Evolutionary conservation across 1,139 yeast genomes (phyloP).

Genomic region (Citeromyces siamensis): DNA sequence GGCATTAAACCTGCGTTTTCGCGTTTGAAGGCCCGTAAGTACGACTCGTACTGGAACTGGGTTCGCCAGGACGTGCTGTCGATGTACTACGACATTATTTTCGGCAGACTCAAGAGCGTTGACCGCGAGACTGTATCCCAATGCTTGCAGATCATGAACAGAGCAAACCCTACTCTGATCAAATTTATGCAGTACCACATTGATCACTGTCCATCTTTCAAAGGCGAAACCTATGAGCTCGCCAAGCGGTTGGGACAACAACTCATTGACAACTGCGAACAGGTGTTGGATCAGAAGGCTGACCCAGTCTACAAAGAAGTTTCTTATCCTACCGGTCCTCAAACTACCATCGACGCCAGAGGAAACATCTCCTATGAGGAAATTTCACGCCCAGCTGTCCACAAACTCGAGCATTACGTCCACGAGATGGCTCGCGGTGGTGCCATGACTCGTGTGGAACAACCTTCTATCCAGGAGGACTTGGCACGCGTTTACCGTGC

Average conservation of each 20-base stretch:
- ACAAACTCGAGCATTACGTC: slow-evolving; percentile 93
- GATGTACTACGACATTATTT: slow-evolving; percentile 90
- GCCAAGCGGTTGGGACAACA: slow-evolving; percentile 88
- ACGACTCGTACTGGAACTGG: slow-evolving; percentile 99
- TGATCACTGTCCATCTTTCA: slow-evolving; percentile 80
- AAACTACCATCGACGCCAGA: slow-evolving; percentile 75
- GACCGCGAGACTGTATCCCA: slow-evolving; percentile 95
- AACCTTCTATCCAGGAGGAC: slow-evolving; percentile 77
- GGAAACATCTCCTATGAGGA: slow-evolving; percentile 83
- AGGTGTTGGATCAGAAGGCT: slow-evolving; percentile 44
- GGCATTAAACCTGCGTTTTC: slow-evolving; percentile 91
- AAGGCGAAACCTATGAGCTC: slow-evolving; percentile 81
- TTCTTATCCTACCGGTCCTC: slow-evolving; percentile 88
- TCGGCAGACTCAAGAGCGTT: slow-evolving; percentile 80
- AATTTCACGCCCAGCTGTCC: slow-evolving; percentile 77
- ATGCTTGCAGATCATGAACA: slow-evolving; percentile 96
- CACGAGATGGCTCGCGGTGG: slow-evolving; percentile 97
- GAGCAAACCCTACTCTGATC: slow-evolving; percentile 87
- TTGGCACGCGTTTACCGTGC: slow-evolving; percentile 77
- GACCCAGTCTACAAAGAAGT: slow-evolving; percentile 96
- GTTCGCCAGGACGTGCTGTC: slow-evolving; percentile 94
- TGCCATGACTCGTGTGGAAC: slow-evolving; percentile 52
- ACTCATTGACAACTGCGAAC: slow-evolving; percentile 90
- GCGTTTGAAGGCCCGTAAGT: slow-evolving; percentile 84
- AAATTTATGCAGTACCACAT: slow-evolving; percentile 97